A percentile compares a stretch with the other conserved stretches of the same genome.
phyloP scores from a whole-genome alignment of 257 asterid species.

The Solanum piurae region DNA sequence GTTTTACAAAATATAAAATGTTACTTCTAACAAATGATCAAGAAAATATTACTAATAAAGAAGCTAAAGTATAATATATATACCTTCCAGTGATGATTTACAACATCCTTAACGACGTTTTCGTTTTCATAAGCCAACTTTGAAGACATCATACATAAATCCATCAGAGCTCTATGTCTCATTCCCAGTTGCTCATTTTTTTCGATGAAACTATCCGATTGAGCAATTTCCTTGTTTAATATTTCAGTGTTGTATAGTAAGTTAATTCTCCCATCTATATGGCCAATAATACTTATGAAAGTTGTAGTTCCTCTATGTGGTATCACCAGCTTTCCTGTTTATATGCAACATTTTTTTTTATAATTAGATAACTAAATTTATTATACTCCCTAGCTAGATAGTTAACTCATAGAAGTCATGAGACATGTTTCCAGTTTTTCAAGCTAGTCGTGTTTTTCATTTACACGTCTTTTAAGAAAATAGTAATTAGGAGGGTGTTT shows the following conservation, averaged over 20 bases:
- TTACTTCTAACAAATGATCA: background rate
- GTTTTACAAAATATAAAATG: constrained; percentile 3
- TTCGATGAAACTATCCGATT: constrained; percentile 10
- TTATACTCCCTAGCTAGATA: background rate
- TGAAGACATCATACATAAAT: constrained; percentile 75
- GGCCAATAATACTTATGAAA: constrained; percentile 68
- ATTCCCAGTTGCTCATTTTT: constrained; percentile 16
- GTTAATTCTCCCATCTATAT: constrained; percentile 66
- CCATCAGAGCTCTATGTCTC: constrained; percentile 56
- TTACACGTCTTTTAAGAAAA: background rate
- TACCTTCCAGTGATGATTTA: constrained; percentile 79
- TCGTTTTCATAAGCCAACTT: constrained; percentile 79
- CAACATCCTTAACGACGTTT: constrained; percentile 50
- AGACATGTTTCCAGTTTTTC: background rate
- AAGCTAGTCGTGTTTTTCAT: background rate
- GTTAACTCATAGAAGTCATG: too few relatives aligned
- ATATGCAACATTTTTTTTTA: background rate
- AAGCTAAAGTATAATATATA: background rate
- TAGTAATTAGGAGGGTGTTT: background rate
- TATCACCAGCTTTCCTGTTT: constrained; percentile 50
- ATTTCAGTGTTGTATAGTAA: constrained; percentile 16
- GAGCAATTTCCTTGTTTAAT: background rate
- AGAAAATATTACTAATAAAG: background rate
- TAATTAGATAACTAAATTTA: background rate
- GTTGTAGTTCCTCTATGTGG: constrained; percentile 65